phyloP scores from a whole-genome alignment of 495 filamentous ascomycete species.

The Aspergillus panamensis region DNA sequence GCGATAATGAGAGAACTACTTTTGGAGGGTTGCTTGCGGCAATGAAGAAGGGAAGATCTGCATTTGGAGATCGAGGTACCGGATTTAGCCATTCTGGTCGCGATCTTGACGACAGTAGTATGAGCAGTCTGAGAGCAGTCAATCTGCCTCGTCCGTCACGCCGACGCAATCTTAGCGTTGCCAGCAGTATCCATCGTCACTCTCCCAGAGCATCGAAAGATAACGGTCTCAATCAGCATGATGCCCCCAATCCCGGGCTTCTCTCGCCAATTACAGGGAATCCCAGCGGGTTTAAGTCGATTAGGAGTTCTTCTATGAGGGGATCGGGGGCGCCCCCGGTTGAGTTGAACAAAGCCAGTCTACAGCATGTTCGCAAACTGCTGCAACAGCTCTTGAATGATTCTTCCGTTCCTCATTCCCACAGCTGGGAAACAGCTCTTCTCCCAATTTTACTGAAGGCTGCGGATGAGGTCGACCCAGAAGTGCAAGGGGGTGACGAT shows the following conservation, averaged over 20 bases:
- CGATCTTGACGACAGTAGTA: conserved; percentile 56
- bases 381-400: conserved; percentile 80
- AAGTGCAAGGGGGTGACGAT: conserved; percentile 82
- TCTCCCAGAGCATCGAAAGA: conserved; percentile 60
- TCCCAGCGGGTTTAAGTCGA: conserved; percentile 55
- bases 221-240: conserved; percentile 34
- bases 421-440: conserved; percentile 86
- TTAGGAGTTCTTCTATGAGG: conserved; percentile 80
- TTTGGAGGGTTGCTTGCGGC: conserved; percentile 55
- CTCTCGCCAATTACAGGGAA: conserved; percentile 21
- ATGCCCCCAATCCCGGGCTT: conserved; percentile 21
- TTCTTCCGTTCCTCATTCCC: conserved; percentile 62
- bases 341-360: conserved; percentile 79
- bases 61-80: conserved; percentile 65
- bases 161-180: conserved; percentile 71
- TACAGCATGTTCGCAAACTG: conserved; percentile 82
- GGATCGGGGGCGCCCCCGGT: conserved; percentile 68
- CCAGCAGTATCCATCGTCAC: conserved; percentile 64
- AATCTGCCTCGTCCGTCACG: conserved; percentile 54
- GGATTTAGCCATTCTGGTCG: conserved; percentile 60
- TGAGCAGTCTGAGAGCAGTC: conserved; percentile 55
- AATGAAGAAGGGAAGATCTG: conserved; percentile 70
- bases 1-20: conserved; percentile 53
- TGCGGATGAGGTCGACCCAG: conserved; percentile 91
- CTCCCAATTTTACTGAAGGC: conserved; percentile 88